Base-by-base conservation (phyloP, 2,329 filamentous ascomycete species). In the Stemphylium lycopersici region DNA sequence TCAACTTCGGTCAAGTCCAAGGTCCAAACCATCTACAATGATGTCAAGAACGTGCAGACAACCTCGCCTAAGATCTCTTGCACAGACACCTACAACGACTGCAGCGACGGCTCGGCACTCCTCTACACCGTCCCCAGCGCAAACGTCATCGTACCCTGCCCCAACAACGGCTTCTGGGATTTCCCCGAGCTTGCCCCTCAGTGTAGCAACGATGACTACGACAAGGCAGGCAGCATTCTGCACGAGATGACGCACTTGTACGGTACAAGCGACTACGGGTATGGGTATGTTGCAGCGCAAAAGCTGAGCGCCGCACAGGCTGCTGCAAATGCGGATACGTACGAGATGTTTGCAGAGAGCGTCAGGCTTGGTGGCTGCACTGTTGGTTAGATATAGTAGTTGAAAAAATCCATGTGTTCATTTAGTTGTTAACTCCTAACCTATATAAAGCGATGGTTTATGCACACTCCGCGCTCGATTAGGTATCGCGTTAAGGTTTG, bases 61-160 rank as follows among this genome's bases (percentile, higher is more conserved):
- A 59, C 53, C 10, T 59, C 56, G 7, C 56, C 53, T 16, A 54
- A 56, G 49, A 59, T 59, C 38, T 59, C 56, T 26, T 59, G 56
- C 50, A 43, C 53, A 3, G 56, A 59, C 43, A 56, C 53, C 15
- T 59, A 56, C 36, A 24, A 39, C 47, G 47, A 54, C 46, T 59
- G 56, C 43, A 13, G 45, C n/a, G 53, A 54, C 20, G 56, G 53
- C 20, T 46, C 53, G 5, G 56, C 56, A 5, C 46, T 59, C 12
- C 46, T 59, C 8, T 59, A 59, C 32, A 34, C 32, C 32, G 6
- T 34, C 7, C 32, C 32, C 32, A 34, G 32, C 6, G 32, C 32
- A 11, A 34, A 34, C 32, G 32, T 34, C 32, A 34, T 34, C 6
- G 32, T 34, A 3, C 32, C 32, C 5, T 34, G 32, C 32, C 32